These are phyloP conservation scores for Rhexocercosporidium sp. DNA, from an alignment of 2,329 filamentous ascomycete genomes.

Conservation along the genomic window DNA sequence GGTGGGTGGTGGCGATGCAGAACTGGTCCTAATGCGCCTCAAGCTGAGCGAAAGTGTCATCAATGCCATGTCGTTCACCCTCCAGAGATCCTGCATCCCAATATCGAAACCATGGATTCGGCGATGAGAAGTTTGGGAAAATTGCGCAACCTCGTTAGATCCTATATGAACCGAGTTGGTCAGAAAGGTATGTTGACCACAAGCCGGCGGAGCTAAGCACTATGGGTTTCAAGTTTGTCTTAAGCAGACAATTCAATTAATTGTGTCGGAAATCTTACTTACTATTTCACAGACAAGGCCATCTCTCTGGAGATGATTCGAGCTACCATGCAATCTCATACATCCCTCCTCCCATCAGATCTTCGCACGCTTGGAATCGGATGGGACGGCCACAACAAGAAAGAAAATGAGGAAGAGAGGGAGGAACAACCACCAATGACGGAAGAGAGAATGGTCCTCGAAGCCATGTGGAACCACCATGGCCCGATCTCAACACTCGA, in stretches of 20 bases:
- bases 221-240: not conserved
- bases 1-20: conserved; percentile 41
- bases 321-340: not conserved
- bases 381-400: no score
- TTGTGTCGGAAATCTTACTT: not conserved
- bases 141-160: not conserved
- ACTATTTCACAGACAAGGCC: conserved; percentile 13
- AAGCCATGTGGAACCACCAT: conserved; percentile 12
- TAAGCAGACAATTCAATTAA: not conserved
- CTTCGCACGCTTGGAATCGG: not conserved
- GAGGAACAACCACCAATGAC: not conserved
- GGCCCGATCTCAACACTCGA: conserved; percentile 10
- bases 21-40: conserved; percentile 22
- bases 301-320: conserved; percentile 18
- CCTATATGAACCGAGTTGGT: not conserved
- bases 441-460: conserved; percentile 1
- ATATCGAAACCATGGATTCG: not conserved
- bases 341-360: not conserved
- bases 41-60: conserved; percentile 29
- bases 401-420: not conserved
- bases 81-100: not conserved
- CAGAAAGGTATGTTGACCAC: not conserved
- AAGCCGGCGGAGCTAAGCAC: not conserved
- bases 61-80: conserved; percentile 21
- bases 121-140: not conserved